A percentile compares a stretch with the other conserved stretches of the same genome.
These are phyloP conservation scores for Telfairia occidentalis DNA, from an alignment of 331 rosid genomes.

Conservation along the genomic window DNA sequence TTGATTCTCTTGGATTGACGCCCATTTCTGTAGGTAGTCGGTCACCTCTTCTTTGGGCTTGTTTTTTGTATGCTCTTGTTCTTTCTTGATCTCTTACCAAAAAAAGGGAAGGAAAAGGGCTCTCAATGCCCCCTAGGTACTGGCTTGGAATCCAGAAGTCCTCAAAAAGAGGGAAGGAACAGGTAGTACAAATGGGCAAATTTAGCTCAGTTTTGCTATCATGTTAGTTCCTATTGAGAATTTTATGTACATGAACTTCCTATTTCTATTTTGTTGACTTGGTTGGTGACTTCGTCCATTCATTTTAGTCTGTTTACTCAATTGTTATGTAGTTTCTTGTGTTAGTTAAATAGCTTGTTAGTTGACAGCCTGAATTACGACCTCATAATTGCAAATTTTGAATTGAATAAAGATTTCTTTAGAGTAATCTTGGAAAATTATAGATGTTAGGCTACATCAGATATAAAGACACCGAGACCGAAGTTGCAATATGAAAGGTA, in stretches of 20 bases:
- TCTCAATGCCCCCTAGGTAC: no score
- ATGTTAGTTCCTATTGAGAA: background rate
- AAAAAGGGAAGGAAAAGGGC: no score
- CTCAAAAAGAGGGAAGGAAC: background rate
- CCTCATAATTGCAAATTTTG: background rate
- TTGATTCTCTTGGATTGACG: no score
- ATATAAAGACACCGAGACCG: background rate
- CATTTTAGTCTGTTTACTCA: background rate
- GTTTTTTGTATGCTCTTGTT: no score
- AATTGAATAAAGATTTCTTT: background rate
- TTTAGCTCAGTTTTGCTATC: background rate
- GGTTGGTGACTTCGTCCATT: background rate
- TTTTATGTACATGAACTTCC: conserved; percentile 1
- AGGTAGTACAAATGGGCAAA: background rate
- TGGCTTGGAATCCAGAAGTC: no score
- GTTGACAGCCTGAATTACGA: background rate
- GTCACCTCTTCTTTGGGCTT: no score
- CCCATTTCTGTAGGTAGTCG: no score
- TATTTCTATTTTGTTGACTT: background rate
- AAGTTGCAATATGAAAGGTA: background rate
- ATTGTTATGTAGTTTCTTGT: background rate
- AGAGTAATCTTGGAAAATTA: background rate
- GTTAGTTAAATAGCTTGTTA: background rate
- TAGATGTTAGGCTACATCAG: background rate
- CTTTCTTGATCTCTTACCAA: no score